Evolutionary conservation across 345 rosid species (phyloP), one percentile per base, ranked within the genome.

Genomic region (Pseudoturritis turrita): DNA sequence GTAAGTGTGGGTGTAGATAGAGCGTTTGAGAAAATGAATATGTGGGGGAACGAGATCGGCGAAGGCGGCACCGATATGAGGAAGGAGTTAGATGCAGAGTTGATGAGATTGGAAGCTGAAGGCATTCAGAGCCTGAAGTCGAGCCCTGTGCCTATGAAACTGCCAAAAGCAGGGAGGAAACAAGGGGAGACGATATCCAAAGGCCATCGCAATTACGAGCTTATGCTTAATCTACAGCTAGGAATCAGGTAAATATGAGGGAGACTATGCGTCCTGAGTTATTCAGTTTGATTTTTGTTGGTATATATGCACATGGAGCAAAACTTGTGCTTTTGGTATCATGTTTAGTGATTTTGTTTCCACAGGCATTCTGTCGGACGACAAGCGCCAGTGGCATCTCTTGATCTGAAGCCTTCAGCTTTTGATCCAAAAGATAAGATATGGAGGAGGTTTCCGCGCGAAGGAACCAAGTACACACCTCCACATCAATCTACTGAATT

Each of bases 361-460:
- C 11, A 33, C 68, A 89, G 97, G 74, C 96, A 94, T 79, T 88
- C 98, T 5, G 97, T 91, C 0, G 97, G 96, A 74, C 82, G 92
- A 69, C 89, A 92, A 53, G 89, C 88, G 58, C 96, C 96, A 44
- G 81, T 71, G 6, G 84, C 80, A 54, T 79, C 91, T 19, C 87
- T 91, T 23, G 98, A 94, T 73, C 81, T 94, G 18, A 94, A 85
- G 78, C 81, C 97, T 29, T 89, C 98, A 36, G 96, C 97, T 43
- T 94, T 94, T 70, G 97, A 91, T 68, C 97, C 96, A 4, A 91
- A 85, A 78, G 92, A 94, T 65, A 94, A 91, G 80, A 68, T 94
- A 55, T 94, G 98, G 98, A 91, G 97, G 13, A 86, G 87, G 76
- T 94, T 89, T 78, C 96, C 97, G 7, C 83, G 95, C 0, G 98